Conservation (phyloP, 1,139 yeast genomes). For the Waltiozyma sp. region DNA sequence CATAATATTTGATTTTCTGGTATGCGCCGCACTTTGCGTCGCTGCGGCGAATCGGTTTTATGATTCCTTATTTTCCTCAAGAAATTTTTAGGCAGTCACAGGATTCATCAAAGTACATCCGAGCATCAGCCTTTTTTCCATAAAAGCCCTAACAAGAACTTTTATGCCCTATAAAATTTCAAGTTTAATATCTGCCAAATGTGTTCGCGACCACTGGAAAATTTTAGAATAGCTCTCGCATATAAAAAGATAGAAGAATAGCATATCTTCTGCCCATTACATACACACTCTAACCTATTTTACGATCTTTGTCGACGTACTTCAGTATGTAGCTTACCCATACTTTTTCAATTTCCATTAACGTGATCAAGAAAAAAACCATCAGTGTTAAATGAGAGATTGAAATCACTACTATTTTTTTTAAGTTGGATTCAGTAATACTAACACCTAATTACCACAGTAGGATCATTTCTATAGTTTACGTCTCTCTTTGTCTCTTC, state of each 20-base stretch:
- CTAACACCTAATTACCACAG: slow-evolving; percentile 33
- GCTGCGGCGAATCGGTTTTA: neutral
- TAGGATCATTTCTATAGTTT: slow-evolving; percentile 99
- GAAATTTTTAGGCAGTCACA: neutral
- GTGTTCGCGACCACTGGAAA: neutral
- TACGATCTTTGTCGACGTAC: slow-evolving; percentile 65
- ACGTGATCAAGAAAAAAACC: no score
- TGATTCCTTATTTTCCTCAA: neutral
- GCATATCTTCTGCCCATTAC: neutral
- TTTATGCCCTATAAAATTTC: neutral
- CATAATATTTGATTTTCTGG: neutral
- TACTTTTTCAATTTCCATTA: slow-evolving; percentile 1
- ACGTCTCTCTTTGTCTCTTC: slow-evolving; percentile 99
- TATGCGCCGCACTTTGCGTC: neutral
- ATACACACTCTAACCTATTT: slow-evolving; percentile 18
- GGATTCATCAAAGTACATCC: neutral
- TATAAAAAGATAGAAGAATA: neutral
- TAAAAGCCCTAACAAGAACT: neutral
- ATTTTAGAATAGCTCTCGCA: neutral
- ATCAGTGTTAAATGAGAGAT: no score
- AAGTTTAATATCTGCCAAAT: neutral
- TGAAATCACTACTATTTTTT: neutral
- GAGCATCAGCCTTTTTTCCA: neutral
- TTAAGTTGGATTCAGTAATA: slow-evolving; percentile 15
- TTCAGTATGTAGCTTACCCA: slow-evolving; percentile 37